Evolutionary conservation across 805 yeast species (phyloP).

Genomic region (Saccharomyces jurei): DNA sequence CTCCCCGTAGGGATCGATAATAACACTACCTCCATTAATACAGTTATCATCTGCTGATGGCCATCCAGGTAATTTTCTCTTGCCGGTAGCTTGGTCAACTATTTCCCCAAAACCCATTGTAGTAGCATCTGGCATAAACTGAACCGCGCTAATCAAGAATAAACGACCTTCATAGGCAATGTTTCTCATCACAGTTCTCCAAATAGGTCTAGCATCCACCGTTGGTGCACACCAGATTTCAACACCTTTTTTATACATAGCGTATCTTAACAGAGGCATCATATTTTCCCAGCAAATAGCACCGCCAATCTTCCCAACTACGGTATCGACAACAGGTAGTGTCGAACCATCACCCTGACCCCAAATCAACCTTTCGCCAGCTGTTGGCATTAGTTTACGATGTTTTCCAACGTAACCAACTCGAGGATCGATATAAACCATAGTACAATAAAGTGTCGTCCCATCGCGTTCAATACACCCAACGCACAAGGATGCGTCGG

Average conservation of each 20-base stretch:
- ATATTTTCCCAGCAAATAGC: conserved; percentile 43
- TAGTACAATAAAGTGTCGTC: conserved; percentile 35
- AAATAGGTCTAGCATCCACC: conserved; percentile 38
- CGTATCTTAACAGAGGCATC: conserved; percentile 35
- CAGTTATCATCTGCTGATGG: conserved; percentile 24
- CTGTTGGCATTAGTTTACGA: conserved; percentile 39
- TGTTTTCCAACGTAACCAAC: conserved; percentile 36
- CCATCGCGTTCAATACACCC: conserved; percentile 38
- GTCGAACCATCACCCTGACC: conserved; percentile 43
- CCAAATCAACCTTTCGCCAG: conserved; percentile 39
- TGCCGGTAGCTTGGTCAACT: conserved; percentile 18
- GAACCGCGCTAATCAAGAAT: conserved; percentile 36
- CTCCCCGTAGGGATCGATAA: conserved; percentile 37
- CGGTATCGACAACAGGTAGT: conserved; percentile 31
- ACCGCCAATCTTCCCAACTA: conserved; percentile 36
- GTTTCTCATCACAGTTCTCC: conserved; percentile 37
- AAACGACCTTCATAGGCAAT: conserved; percentile 37
- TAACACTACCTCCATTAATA: conserved; percentile 37
- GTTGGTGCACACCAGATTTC: conserved; percentile 39
- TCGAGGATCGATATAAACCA: conserved; percentile 34
- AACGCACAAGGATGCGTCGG: conserved; percentile 32
- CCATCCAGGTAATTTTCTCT: conserved; percentile 25
- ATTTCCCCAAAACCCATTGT: conserved; percentile 18
- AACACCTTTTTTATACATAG: conserved; percentile 38
- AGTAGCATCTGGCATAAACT: conserved; percentile 30